phyloP scores from a whole-genome alignment of 2,329 filamentous ascomycete species.

The Penicillium expansum region DNA sequence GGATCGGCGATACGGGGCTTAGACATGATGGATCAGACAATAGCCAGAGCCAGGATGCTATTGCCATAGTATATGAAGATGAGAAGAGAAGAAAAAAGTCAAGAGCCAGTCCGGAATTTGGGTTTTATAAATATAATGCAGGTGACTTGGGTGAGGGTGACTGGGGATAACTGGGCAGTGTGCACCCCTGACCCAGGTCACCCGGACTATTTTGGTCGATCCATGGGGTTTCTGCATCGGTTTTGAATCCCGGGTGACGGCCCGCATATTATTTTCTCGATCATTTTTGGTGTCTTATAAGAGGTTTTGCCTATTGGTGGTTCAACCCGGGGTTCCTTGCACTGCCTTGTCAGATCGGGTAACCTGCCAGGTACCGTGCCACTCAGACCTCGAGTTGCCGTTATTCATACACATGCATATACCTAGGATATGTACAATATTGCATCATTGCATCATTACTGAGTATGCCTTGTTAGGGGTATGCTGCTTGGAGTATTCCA shows the following conservation, averaged over 20 bases:
- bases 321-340: background rate
- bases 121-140: constrained; percentile 12
- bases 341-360: constrained; percentile 7
- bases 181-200: constrained; percentile 11
- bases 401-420: background rate
- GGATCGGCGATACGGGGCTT: constrained; percentile 13
- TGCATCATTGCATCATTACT: background rate
- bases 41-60: background rate
- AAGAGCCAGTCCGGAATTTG: background rate
- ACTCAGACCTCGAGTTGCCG: background rate
- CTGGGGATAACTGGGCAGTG: background rate
- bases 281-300: background rate
- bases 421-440: background rate
- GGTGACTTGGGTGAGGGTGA: background rate
- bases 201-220: constrained; percentile 1
- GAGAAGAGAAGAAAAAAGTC: background rate
- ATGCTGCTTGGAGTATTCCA: background rate
- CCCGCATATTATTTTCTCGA: background rate
- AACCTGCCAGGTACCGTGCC: constrained; percentile 9
- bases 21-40: constrained; percentile 18
- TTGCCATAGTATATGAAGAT: background rate
- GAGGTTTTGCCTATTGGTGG: background rate
- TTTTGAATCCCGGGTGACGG: background rate
- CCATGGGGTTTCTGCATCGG: constrained; percentile 2
- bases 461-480: background rate